Base-by-base conservation (phyloP, 2,329 filamentous ascomycete species). In the Dactylellina parvicollis region DNA sequence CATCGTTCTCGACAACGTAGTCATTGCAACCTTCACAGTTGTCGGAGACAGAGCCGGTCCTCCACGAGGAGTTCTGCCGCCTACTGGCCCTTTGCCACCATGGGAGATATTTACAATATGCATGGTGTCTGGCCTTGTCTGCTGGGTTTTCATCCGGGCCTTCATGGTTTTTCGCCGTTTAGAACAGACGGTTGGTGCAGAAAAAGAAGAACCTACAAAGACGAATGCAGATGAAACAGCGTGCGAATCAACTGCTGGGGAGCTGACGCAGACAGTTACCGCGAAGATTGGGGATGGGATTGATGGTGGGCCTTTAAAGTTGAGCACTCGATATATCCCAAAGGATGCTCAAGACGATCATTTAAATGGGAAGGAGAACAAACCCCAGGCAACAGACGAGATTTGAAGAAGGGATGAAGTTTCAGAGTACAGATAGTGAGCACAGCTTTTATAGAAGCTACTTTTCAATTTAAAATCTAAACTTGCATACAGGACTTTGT, bases 1-100 rank as follows among this genome's bases (percentile, higher is more conserved):
- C 16, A 73, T 73, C 16, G 40, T 73, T 1, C 32, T 47, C 10
- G 42, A 49, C 16, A 32, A 54, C 8, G n/a, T 50, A 18, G 60
- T 73, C 9, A 38, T 73, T n/a, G 69, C 59, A 8, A 73, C 59
- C 4, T 73, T 66, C 22, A 66, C 60, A 1, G 52, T 52, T 16
- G 44, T 72, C 7, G 67, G 67, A 20, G 42, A 36, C 2, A 4
- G 2, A 3, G 56, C 44, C 18, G 26, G 55, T 22, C 50, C 57
- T 30, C 66, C 59, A 5, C 66, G 59, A 7, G 49, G 55, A 9
- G 47, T 70, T 36, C 1, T 22, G 3, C 26, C 28, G 22, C 28
- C 38, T 8, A 2, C 36, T 28, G 8, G 4, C 1, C 16, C 20
- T 4, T 26, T 60, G 2, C 46, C 46, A 12, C 46, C 65, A 8